Evolutionary conservation across 768 basidiomycete species (phyloP).

Genomic region (Boletus coccyginus): DNA sequence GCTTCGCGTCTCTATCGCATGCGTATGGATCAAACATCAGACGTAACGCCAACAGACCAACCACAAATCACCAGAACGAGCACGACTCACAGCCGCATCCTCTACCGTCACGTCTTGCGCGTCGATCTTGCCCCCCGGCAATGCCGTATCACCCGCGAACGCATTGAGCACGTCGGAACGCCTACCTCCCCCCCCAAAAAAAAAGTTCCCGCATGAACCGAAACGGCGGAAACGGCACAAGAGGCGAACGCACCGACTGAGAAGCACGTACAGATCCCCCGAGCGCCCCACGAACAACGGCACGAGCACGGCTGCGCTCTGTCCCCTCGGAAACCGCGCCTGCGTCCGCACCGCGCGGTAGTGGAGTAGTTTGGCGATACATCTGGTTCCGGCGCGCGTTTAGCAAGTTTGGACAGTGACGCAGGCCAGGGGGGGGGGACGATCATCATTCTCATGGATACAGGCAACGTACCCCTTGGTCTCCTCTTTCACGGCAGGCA

Average conservation of each 20-base stretch:
- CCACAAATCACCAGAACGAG: neutral
- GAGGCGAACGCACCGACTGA: conserved; percentile 62
- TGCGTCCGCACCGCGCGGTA: conserved; percentile 26
- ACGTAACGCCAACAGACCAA: neutral
- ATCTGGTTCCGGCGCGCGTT: conserved; percentile 9
- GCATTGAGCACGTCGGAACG: conserved; percentile 69
- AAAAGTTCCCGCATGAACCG: neutral
- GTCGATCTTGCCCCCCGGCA: conserved; percentile 86
- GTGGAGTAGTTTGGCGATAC: conserved; percentile 24
- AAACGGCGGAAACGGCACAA: neutral
- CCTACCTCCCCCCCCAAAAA: conserved; percentile 35
- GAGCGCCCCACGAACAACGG: conserved; percentile 81
- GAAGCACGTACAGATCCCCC: conserved; percentile 81
- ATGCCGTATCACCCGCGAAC: conserved; percentile 85
- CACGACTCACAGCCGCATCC: conserved; percentile 64
- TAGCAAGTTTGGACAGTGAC: too few species aligned
- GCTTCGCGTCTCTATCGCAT: conserved; percentile 72
- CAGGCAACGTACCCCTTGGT: conserved; percentile 16
- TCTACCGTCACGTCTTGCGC: conserved; percentile 64
- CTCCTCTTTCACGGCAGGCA: conserved; percentile 18
- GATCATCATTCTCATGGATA: neutral
- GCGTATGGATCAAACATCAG: neutral
- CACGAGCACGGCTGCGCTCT: conserved; percentile 75
- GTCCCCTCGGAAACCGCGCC: conserved; percentile 51
- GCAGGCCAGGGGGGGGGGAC: too few species aligned